Evolutionary conservation across 2,329 filamentous ascomycete genomes (phyloP).

Genomic region (Coniochaeta sp.): DNA sequence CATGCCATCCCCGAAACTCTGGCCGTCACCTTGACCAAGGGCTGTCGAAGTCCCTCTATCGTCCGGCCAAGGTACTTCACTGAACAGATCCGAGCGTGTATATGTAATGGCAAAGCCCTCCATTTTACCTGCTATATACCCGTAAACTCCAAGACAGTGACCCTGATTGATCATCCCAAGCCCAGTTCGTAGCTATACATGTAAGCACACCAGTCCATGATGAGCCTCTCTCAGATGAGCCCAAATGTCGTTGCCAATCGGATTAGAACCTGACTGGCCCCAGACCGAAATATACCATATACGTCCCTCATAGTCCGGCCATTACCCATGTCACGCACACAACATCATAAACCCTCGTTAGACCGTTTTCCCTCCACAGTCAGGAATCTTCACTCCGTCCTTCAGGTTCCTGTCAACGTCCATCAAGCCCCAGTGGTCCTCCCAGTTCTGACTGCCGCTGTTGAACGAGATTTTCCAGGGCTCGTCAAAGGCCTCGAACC

Average conservation of each 20-base stretch:
- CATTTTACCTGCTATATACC: not conserved
- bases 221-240: not conserved
- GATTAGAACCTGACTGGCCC: too few species aligned
- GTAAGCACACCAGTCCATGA: not conserved
- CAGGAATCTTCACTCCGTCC: conserved; percentile 73
- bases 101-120: not conserved
- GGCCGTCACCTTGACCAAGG: not conserved
- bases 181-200: not conserved
- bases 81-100: too few species aligned
- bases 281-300: not conserved
- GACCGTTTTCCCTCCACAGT: conserved; percentile 71
- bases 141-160: not conserved
- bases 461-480: conserved; percentile 85
- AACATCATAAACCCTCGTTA: not conserved
- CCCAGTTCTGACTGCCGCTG: conserved; percentile 64
- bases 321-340: not conserved
- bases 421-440: conserved; percentile 93
- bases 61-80: not conserved
- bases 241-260: not conserved
- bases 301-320: not conserved
- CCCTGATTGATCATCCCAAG: not conserved
- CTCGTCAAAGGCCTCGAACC: conserved; percentile 96
- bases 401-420: conserved; percentile 81
- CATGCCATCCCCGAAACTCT: too few species aligned
- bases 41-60: not conserved